Evolutionary conservation across 345 rosid species (phyloP).

Genomic region (Stellera chamaejasme): DNA sequence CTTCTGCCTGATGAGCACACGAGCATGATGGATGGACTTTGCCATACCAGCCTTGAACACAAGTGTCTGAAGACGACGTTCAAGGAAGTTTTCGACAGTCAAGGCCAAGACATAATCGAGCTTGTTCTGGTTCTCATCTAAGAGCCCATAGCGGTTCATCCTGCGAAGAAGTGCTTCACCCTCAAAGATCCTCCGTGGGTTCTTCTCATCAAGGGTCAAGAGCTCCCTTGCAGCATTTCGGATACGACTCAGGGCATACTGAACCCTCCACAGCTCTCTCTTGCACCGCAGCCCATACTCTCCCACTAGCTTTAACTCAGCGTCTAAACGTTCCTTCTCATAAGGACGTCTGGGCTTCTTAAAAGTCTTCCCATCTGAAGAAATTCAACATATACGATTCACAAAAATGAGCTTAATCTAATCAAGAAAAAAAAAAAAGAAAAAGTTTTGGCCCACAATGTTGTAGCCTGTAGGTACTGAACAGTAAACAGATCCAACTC

Average conservation of each 20-base stretch:
- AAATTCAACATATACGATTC: not conserved
- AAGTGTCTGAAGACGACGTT: constrained; percentile 33
- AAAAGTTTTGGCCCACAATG: not conserved
- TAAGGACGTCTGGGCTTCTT: constrained; percentile 41
- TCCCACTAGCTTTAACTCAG: constrained; percentile 56
- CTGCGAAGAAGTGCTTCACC: constrained; percentile 57
- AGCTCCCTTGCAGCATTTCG: constrained; percentile 59
- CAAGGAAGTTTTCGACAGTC: constrained; percentile 43
- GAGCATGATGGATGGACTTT: constrained; percentile 18
- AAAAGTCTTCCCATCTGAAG: constrained; percentile 33
- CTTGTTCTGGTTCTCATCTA: constrained; percentile 54
- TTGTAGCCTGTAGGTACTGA: not conserved
- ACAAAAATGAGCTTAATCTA: not conserved
- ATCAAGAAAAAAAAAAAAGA: not conserved
- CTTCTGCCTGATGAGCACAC: constrained; percentile 15
- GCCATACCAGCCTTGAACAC: constrained; percentile 27
- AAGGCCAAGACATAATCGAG: constrained; percentile 56
- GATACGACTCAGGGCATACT: constrained; percentile 45
- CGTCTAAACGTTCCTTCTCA: constrained; percentile 49
- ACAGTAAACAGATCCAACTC: not conserved
- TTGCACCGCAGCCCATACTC: constrained; percentile 54
- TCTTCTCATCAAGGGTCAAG: constrained; percentile 54
- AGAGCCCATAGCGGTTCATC: constrained; percentile 36
- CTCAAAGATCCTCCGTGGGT: constrained; percentile 46
- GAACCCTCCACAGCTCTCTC: constrained; percentile 62